Conservation (phyloP, 768 basidiomycete species). For the Hirschioporus abietinus region DNA sequence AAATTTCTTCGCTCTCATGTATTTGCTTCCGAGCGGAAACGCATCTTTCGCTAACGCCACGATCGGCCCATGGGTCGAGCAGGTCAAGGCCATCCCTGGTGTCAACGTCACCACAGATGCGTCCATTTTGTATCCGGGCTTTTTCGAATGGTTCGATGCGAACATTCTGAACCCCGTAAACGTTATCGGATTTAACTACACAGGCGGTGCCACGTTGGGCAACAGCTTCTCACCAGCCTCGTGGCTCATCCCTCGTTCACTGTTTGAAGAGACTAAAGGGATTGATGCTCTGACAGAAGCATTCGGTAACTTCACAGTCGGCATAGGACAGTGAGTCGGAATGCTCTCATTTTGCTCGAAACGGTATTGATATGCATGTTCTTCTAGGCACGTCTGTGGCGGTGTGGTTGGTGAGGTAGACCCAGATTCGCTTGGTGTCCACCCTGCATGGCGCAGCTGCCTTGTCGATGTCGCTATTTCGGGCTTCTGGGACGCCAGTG, state of each 20-base stretch:
- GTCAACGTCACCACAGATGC: conserved; percentile 12
- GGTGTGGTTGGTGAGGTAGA: conserved; percentile 35
- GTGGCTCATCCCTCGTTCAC: conserved; percentile 18
- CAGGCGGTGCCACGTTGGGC: neutral
- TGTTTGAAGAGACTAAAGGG: conserved; percentile 13
- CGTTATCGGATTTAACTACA: conserved; percentile 9
- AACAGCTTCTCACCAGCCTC: conserved; percentile 13
- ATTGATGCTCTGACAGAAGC: conserved; percentile 2
- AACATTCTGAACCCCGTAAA: conserved; percentile 10
- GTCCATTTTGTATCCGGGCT: conserved; percentile 11
- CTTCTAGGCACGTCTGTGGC: conserved; percentile 35
- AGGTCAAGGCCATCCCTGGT: conserved; percentile 21
- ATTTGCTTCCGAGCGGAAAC: conserved; percentile 31
- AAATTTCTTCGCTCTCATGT: conserved; percentile 18
- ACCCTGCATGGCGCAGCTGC: conserved; percentile 40
- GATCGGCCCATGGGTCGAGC: conserved; percentile 28
- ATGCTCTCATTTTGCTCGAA: neutral
- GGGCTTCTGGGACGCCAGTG: neutral
- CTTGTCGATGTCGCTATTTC: neutral
- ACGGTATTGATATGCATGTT: conserved; percentile 4
- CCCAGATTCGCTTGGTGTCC: conserved; percentile 35
- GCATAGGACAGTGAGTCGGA: neutral
- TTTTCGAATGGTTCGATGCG: conserved; percentile 11
- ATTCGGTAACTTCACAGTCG: conserved; percentile 12
- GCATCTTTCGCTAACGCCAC: conserved; percentile 29